phyloP scores from a whole-genome alignment of 2,329 filamentous ascomycete species.

The Ophiostoma australiae region DNA sequence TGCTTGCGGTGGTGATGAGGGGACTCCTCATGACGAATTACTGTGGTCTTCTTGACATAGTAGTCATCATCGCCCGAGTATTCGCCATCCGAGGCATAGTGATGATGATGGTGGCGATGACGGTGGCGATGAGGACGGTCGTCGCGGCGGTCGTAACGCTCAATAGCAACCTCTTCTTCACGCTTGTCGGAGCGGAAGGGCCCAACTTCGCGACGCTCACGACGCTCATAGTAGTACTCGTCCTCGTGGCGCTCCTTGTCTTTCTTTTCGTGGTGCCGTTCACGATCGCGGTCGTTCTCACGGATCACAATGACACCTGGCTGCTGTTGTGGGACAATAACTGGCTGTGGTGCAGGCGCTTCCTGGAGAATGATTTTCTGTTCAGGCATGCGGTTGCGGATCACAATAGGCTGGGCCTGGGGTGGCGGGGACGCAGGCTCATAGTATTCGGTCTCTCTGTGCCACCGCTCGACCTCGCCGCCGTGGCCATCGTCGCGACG shows the following conservation, averaged over 20 bases:
- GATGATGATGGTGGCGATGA: conserved; percentile 32
- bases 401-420: conserved; percentile 50
- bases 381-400: conserved; percentile 36
- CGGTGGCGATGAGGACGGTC: conserved; percentile 34
- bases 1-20: conserved; percentile 51
- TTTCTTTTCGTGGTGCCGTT: conserved; percentile 12
- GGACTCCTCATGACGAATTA: conserved; percentile 48
- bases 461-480: conserved; percentile 54
- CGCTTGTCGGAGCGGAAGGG: conserved; percentile 38
- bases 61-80: conserved; percentile 40
- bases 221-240: conserved; percentile 51
- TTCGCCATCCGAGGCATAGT: conserved; percentile 34
- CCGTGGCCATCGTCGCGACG: conserved; percentile 43
- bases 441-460: conserved; percentile 60
- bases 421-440: conserved; percentile 43
- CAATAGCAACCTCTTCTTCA: conserved; percentile 36
- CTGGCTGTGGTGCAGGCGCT: conserved; percentile 48
- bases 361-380: conserved; percentile 40
- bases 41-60: conserved; percentile 45
- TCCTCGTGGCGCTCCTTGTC: conserved; percentile 35
- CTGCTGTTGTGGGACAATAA: conserved; percentile 34
- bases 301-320: conserved; percentile 30
- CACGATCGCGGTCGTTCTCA: conserved; percentile 26
- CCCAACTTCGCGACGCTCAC: conserved; percentile 40
- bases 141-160: conserved; percentile 36